Evolutionary conservation across 352 stramenopile genomes (phyloP), one percentile per base, ranked within the genome.

Genomic region (Thalassiosira mediterranea): DNA sequence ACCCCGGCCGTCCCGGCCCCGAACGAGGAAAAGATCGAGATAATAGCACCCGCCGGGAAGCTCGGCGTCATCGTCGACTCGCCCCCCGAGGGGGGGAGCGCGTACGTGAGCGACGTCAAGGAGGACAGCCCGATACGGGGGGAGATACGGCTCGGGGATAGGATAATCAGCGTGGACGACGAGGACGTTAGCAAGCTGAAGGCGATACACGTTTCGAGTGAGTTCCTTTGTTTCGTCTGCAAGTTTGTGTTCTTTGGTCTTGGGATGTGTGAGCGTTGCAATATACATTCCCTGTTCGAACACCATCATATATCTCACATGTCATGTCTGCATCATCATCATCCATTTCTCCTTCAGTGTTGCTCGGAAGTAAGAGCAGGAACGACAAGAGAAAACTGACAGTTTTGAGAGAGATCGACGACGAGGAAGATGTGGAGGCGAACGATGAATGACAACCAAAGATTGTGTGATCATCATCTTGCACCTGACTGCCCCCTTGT

Each of bases 61-160:
- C 42, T 80, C 28, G 71, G 71, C 4, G 29, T 79, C 13, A 44
- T 75, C n/a, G 21, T 80, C 1, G 53, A 75, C 31, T 70, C 53
- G 2, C 28, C 53, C 11, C 42, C 28, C 4, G 47, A 60, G 37
- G 52, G 52, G 21, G 60, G 51, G 8, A 37, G 47, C 15, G 25
- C 48, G 4, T 70, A 53, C 28, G 62, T 80, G 19, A 61, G 13
- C 8, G 21, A 59, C 21, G 56, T 88, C n/a, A 87, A 85, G 38
- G 77, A 85, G 13, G 78, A 86, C 52, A 83, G 68, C 23, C 72
- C 80, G n/a, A 31, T 90, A 1, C 72, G 82, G 58, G 83, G 77
- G 17, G 25, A 74, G 46, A 60, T 90, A 15, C 19, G 67, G 13
- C 11, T 48, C 25, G 83, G 79, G 23, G 83, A 90, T 66, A 72